These are phyloP conservation scores for Mucor racemosus DNA, from an alignment of 371 early-diverging fungal species.

Conservation along the genomic window DNA sequence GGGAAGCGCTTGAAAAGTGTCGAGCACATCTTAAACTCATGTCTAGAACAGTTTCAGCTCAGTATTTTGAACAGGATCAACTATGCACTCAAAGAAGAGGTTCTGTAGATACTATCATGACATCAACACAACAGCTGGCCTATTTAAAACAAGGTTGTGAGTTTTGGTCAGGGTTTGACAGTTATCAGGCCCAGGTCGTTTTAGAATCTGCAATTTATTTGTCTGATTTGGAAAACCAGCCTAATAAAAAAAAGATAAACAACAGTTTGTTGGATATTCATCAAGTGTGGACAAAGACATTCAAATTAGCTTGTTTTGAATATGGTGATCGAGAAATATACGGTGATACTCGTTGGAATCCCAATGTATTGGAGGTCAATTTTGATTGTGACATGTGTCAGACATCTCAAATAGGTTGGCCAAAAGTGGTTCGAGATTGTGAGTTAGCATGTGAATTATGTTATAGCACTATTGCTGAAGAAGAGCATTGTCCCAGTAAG, in stretches of 20 bases:
- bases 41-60: conserved; percentile 15
- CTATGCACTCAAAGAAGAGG: conserved; percentile 14
- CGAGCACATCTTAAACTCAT: conserved; percentile 21
- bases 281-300: conserved; percentile 31
- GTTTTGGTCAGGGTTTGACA: conserved; percentile 40
- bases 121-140: conserved; percentile 12
- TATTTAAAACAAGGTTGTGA: conserved; percentile 28
- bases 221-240: conserved; percentile 1
- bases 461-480: neutral
- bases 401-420: conserved; percentile 22
- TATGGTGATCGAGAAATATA: conserved; percentile 28
- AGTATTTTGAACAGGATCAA: conserved; percentile 24
- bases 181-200: conserved; percentile 30
- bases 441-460: conserved; percentile 21
- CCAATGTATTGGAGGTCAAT: conserved; percentile 8
- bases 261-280: conserved; percentile 14
- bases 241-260: neutral
- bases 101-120: conserved; percentile 16
- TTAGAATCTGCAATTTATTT: conserved; percentile 30
- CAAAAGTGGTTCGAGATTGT: neutral
- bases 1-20: conserved; percentile 32
- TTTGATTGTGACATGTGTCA: conserved; percentile 31
- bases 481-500: neutral
- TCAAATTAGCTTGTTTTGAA: conserved; percentile 32
- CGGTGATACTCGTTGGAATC: conserved; percentile 22